A percentile compares a stretch with the other conserved stretches of the same genome.
These are phyloP conservation scores for Pseudogymnoascus sp. DNA, from an alignment of 2,329 filamentous ascomycete species.

Conservation along the genomic window DNA sequence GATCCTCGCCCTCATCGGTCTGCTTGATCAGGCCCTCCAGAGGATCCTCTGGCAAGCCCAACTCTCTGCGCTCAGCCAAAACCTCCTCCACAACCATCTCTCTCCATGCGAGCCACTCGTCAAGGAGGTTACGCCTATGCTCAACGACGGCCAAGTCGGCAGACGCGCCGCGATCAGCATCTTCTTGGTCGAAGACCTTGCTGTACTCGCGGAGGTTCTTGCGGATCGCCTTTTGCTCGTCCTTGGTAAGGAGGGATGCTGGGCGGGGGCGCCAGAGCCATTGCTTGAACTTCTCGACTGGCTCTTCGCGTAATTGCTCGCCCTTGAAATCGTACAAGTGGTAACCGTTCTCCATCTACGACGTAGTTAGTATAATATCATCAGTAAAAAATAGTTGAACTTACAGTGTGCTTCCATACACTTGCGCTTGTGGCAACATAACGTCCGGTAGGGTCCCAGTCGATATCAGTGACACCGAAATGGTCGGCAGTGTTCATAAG, in stretches of 20 bases:
- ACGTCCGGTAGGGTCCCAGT: slow-evolving; percentile 94
- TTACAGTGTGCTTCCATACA: slow-evolving; percentile 90
- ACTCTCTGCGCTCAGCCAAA: slow-evolving; percentile 57
- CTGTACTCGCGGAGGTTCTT: slow-evolving; percentile 98
- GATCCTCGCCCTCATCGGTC: slow-evolving; percentile 56
- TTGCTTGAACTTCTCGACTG: slow-evolving; percentile 96
- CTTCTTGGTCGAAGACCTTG: slow-evolving; percentile 89
- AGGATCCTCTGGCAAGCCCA: slow-evolving; percentile 58
- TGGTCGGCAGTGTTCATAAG: slow-evolving; percentile 90
- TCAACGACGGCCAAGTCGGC: slow-evolving; percentile 93
- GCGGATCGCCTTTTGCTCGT: slow-evolving; percentile 95
- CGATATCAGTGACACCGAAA: slow-evolving; percentile 94
- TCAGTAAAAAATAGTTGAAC: slow-evolving; percentile 28
- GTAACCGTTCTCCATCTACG: slow-evolving; percentile 97
- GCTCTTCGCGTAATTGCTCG: slow-evolving; percentile 78
- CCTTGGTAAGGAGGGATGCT: slow-evolving; percentile 81
- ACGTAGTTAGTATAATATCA: slow-evolving; percentile 19
- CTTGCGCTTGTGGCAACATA: slow-evolving; percentile 91
- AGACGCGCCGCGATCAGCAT: slow-evolving; percentile 84
- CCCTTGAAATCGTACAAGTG: slow-evolving; percentile 97
- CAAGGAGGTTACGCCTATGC: slow-evolving; percentile 68
- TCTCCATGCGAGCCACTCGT: slow-evolving; percentile 86
- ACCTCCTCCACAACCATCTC: slow-evolving; percentile 63
- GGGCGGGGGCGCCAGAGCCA: slow-evolving; percentile 90
- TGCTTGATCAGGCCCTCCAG: slow-evolving; percentile 52